These are phyloP conservation scores for Colletotrichum sp. DNA, from an alignment of 2,329 filamentous ascomycete species.

Conservation along the genomic window DNA sequence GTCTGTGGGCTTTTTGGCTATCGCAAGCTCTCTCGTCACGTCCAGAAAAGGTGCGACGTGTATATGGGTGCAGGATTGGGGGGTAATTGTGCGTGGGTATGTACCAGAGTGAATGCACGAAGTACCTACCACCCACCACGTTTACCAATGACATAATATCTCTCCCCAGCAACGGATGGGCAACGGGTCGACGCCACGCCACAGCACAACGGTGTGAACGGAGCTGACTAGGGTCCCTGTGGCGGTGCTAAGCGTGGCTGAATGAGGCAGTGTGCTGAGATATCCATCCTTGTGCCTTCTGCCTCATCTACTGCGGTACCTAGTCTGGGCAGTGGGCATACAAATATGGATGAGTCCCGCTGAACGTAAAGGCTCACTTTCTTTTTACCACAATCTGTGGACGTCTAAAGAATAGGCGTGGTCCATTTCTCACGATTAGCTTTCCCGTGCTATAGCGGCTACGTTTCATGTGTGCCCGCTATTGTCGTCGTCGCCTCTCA, in stretches of 20 bases:
- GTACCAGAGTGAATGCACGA: not conserved
- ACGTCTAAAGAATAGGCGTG: not conserved
- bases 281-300: not conserved
- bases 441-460: not conserved
- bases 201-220: not conserved
- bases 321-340: not conserved
- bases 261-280: not conserved
- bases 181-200: conserved; percentile 2
- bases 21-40: not conserved
- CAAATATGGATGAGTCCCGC: not conserved
- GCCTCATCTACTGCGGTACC: not conserved
- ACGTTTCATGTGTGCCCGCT: not conserved
- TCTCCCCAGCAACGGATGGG: conserved; percentile 13
- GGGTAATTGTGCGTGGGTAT: not conserved
- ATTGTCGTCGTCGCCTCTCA: not conserved
- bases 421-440: not conserved
- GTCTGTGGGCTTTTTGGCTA: not conserved
- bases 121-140: not conserved
- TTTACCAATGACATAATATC: conserved; percentile 13
- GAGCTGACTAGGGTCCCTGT: not conserved
- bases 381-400: not conserved
- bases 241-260: not conserved
- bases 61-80: not conserved
- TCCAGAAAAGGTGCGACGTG: not conserved
- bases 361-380: not conserved